Evolutionary conservation across 1,284 basidiomycete species (phyloP).

Genomic region (Ustilago lituana): DNA sequence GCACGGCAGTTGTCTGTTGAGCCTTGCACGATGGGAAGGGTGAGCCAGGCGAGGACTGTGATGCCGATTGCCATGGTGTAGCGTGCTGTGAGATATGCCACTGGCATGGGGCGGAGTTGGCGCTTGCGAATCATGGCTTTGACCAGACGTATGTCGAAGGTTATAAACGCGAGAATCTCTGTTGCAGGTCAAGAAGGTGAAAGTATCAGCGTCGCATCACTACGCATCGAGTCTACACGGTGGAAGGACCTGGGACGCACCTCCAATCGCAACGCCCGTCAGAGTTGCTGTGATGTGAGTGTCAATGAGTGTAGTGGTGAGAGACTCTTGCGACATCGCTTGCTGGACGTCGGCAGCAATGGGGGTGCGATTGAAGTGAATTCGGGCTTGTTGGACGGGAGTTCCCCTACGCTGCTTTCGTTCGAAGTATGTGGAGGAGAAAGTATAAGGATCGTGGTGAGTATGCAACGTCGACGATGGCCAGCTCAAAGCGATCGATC

Average conservation of each 20-base stretch:
- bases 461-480: no score
- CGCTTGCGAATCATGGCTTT: constrained; percentile 15
- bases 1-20: neutral
- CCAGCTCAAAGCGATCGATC: no score
- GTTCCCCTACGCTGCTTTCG: no score
- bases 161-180: constrained; percentile 33
- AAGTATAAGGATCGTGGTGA: no score
- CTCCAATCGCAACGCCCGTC: constrained; percentile 20
- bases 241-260: no score
- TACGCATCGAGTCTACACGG: no score
- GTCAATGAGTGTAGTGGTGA: constrained; percentile 6
- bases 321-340: no score
- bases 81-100: constrained; percentile 26
- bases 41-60: constrained; percentile 7
- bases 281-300: constrained; percentile 27
- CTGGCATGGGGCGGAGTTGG: constrained; percentile 10
- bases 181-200: neutral
- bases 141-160: constrained; percentile 27
- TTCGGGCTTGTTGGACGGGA: no score
- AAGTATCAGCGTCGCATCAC: neutral
- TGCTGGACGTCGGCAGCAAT: no score
- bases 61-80: constrained; percentile 15
- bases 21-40: neutral
- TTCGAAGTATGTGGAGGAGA: no score
- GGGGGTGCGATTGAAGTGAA: neutral